Base-by-base conservation (phyloP, 805 yeast species). In the Zygoascus tannicola region DNA sequence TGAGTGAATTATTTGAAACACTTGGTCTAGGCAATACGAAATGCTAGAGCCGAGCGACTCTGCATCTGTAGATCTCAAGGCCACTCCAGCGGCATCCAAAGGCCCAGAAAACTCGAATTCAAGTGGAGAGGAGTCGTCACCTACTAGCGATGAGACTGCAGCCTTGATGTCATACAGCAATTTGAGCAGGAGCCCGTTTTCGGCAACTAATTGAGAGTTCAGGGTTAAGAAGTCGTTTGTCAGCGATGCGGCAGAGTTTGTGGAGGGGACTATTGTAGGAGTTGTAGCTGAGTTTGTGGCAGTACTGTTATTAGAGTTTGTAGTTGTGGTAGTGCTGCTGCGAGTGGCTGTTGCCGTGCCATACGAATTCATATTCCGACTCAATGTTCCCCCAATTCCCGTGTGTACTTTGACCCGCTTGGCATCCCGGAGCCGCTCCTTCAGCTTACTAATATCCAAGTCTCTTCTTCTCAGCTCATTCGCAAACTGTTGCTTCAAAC, bases 401-500 rank as follows among this genome's bases (percentile, higher is more conserved):
- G 23, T 23, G 14, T 41, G 8, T 4, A 44, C 39, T 33, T 40
- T 48, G 39, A 48, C 21, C 18, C 43, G 30, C n/a, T 45, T 23
- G n/a, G 51, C 45, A 34, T 52, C 55, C 19, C 43, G 47, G 5
- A 51, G 23, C 23, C 56, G 47, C n/a, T 50, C 54, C 30, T 47
- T 50, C 37, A 54, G 35, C 21, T 46, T 19, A 5, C 47, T 47
- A 19, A 54, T 41, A 20, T 53, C 53, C 22, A 55, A 46, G 40
- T 55, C 58, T 5, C 56, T 35, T 35, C 44, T 54, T 15, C 58
- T 42, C 35, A 55, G 41, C 21, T 55, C 58, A 21, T 45, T 53
- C 18, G 52, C 44, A 38, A 45, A 51, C 34, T 51, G 56, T 20
- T 32, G 44, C 19, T 43, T 38, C 34, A 42, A 21, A 35, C 49